Conservation (phyloP, 495 filamentous ascomycete genomes). For the Penicillium canescens region DNA sequence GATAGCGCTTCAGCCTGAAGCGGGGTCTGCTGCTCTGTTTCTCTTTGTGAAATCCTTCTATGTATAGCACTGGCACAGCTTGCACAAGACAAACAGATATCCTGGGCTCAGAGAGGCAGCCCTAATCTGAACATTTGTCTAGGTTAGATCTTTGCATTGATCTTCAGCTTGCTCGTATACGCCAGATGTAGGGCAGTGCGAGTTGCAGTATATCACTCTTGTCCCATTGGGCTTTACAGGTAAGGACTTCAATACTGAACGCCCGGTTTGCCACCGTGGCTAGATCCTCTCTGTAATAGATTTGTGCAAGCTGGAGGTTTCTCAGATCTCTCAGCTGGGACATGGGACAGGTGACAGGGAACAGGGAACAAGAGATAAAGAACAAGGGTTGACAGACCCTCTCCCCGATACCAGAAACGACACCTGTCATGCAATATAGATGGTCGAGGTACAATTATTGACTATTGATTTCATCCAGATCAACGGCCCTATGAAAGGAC, state of each 20-base stretch:
- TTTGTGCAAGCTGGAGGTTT: neutral
- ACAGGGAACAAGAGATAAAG: neutral
- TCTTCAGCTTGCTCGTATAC: neutral
- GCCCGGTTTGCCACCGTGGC: slow-evolving; percentile 2
- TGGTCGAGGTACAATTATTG: slow-evolving; percentile 1
- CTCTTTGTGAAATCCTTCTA: neutral
- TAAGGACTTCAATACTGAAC: neutral
- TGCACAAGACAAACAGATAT: slow-evolving; percentile 2
- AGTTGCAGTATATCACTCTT: neutral
- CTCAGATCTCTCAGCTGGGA: slow-evolving; percentile 1
- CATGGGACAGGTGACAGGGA: neutral
- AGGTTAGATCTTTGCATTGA: slow-evolving; percentile 14
- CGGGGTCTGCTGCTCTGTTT: neutral
- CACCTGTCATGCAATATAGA: neutral
- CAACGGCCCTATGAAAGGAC: neutral
- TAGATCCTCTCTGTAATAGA: neutral
- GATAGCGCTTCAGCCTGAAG: neutral
- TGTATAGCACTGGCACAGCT: neutral
- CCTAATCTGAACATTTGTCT: slow-evolving; percentile 23
- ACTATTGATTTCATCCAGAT: slow-evolving; percentile 1
- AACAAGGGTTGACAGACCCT: neutral
- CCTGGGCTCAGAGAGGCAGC: slow-evolving; percentile 11
- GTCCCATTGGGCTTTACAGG: too few relatives aligned
- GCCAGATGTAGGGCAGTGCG: neutral
- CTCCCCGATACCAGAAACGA: slow-evolving; percentile 3